A percentile compares a stretch with the other conserved stretches of the same genome.
Conservation (phyloP, 2,329 filamentous ascomycete species). For the Periconia sp. region DNA sequence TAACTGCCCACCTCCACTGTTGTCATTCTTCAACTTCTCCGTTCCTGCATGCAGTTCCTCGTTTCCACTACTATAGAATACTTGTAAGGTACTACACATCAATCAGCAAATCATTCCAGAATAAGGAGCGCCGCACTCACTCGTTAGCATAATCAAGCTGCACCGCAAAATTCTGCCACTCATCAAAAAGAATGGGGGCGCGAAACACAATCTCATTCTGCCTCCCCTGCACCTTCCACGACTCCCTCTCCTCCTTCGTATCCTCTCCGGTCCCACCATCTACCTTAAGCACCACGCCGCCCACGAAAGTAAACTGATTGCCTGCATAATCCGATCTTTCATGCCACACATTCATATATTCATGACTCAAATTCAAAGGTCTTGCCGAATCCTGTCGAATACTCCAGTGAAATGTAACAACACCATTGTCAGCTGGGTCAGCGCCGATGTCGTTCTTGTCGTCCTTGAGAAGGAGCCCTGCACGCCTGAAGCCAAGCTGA, state of each 20-base stretch:
- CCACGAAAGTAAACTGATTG: constrained; percentile 28
- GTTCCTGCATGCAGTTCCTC: constrained; percentile 17
- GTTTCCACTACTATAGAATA: constrained; percentile 23
- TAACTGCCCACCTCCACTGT: constrained; percentile 27
- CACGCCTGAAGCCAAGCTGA: constrained; percentile 26
- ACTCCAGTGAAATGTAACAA: constrained; percentile 31
- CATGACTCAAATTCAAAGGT: constrained; percentile 27
- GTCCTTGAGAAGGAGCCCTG: constrained; percentile 23
- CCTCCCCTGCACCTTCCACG: constrained; percentile 22
- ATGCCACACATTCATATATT: constrained; percentile 36
- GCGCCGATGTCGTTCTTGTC: constrained; percentile 21
- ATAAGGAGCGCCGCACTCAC: constrained; percentile 12
- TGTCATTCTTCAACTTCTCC: constrained; percentile 18
- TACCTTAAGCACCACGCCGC: constrained; percentile 19
- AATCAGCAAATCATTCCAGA: background rate
- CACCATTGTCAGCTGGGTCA: constrained; percentile 22
- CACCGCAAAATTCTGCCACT: constrained; percentile 33
- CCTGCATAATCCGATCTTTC: constrained; percentile 26
- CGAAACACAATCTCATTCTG: constrained; percentile 23
- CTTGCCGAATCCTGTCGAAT: constrained; percentile 17
- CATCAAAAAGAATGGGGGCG: constrained; percentile 10
- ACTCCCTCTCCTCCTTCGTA: constrained; percentile 18
- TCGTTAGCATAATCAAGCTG: constrained; percentile 21
- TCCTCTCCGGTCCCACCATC: constrained; percentile 22
- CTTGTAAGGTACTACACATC: constrained; percentile 23